phyloP scores from a whole-genome alignment of 2,329 filamentous ascomycete genomes.

The Colletotrichum sp. region DNA sequence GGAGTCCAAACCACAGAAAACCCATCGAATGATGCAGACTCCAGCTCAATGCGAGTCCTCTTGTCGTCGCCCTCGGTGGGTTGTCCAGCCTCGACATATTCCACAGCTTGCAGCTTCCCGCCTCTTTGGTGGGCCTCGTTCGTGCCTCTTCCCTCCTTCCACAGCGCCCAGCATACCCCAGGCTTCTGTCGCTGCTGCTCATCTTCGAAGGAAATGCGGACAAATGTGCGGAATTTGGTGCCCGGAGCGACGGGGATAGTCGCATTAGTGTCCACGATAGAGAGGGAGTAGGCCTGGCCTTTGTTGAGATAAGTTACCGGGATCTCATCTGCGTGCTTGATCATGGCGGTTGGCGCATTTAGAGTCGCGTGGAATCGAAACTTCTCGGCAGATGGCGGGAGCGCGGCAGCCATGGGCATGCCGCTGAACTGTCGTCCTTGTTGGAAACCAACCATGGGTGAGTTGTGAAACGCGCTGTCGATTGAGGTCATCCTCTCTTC shows the following conservation, averaged over 20 bases:
- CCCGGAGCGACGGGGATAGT: conserved; percentile 62
- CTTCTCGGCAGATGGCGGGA: conserved; percentile 66
- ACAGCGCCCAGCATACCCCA: conserved; percentile 82
- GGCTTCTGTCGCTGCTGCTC: conserved; percentile 89
- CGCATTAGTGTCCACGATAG: conserved; percentile 78
- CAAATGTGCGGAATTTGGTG: conserved; percentile 83
- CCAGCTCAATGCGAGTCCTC: conserved; percentile 71
- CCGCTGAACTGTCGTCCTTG: conserved; percentile 55
- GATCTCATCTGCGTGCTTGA: conserved; percentile 86
- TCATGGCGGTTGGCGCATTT: conserved; percentile 96
- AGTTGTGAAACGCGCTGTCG: conserved; percentile 66
- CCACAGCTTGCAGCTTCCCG: conserved; percentile 91
- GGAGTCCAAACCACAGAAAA: conserved; percentile 92
- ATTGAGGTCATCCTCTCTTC: conserved; percentile 59
- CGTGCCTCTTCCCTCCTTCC: conserved; percentile 96
- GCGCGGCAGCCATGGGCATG: conserved; percentile 47
- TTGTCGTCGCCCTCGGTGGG: conserved; percentile 68
- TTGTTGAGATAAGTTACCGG: conserved; percentile 99
- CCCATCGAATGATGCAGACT: conserved; percentile 86
- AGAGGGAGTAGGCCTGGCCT: conserved; percentile 90
- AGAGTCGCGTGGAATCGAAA: conserved; percentile 91
- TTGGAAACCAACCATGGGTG: conserved; percentile 64
- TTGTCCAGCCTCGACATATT: conserved; percentile 78
- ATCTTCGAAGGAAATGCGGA: conserved; percentile 97
- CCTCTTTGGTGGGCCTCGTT: conserved; percentile 95